A percentile compares a stretch with the other conserved stretches of the same genome.
Evolutionary conservation across 768 basidiomycete species (phyloP).

Genomic region (Clavaria fumosa): DNA sequence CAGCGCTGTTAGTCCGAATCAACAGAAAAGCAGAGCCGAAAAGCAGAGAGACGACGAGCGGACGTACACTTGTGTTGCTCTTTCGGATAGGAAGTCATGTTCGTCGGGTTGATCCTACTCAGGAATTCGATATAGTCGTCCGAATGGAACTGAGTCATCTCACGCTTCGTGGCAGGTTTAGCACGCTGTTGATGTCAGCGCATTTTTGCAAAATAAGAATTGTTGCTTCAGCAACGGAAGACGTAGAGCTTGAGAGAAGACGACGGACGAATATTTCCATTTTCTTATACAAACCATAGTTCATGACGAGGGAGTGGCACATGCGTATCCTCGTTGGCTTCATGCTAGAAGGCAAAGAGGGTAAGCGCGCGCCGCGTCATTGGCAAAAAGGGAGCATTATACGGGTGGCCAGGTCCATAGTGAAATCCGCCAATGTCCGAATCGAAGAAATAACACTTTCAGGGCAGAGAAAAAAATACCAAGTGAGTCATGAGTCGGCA

Average conservation of each 20-base stretch:
- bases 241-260: not conserved
- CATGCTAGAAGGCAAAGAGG: conserved; percentile 42
- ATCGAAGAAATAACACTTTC: conserved; percentile 97
- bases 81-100: conserved; percentile 85
- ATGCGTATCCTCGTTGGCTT: conserved; percentile 97
- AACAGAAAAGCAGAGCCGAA: not conserved
- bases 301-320: conserved; percentile 99
- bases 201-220: conserved; percentile 1
- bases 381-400: conserved; percentile 14
- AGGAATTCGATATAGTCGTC: conserved; percentile 99
- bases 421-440: conserved; percentile 99
- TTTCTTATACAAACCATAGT: conserved; percentile 96
- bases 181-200: conserved; percentile 48
- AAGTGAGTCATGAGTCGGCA: conserved; percentile 6
- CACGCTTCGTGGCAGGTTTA: conserved; percentile 97
- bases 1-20: no score
- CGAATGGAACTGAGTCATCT: conserved; percentile 99
- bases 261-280: conserved; percentile 97
- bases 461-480: conserved; percentile 9
- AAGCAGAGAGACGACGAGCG: not conserved
- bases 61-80: conserved; percentile 88
- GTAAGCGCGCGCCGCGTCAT: conserved; percentile 8
- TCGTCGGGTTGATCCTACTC: conserved; percentile 83
- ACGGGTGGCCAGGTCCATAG: conserved; percentile 97
- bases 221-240: no score